Evolutionary conservation across 176 grass and related monocot species (phyloP), one percentile per base, ranked within the genome.

Genomic region (Bolboschoenus planiculmis): DNA sequence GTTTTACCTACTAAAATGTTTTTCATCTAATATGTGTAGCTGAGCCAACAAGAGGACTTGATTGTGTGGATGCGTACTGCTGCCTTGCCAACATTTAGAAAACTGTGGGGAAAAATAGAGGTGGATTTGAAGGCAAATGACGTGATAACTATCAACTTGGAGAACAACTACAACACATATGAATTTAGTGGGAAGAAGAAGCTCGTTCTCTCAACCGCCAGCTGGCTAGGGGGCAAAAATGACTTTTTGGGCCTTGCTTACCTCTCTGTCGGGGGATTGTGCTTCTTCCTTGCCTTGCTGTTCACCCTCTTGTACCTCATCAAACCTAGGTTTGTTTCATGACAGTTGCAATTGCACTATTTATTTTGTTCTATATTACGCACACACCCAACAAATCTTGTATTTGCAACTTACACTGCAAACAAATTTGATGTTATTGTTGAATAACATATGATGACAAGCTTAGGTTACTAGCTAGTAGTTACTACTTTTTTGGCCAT

Each of bases 11-110:
- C 53, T 79, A 58, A 8, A 57, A 21, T 58, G 8, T 37, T 46
- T 83, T 51, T 73, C 31, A 44, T 85, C 81, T 56, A 40, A 39
- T 87, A 50, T 20, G 26, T 76, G 62, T 83, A 94, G 91, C 79
- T 97, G 84, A 92, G 91, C 20, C 42, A 92, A 26, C 94, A 97
- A 85, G 94, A 97, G 64, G 94, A 97, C 58, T 91, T 97, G 70
- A 93, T 93, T 0, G 89, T 97, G 82, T 97, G 94, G 94, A 97
- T 97, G 91, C 82, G 94, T 14, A 97, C 90, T 51, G 94, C 94
- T 67, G 94, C 94, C 56, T 83, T 97, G 86, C 94, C 94, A 56
- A 97, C 91, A 43, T 97, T 97, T 39, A 92, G 94, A 74, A 97
- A 97, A 82, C 78, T 93, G 50, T 97, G 93, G 85, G 94, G 94